These are phyloP conservation scores for Neospermospora avenae DNA, from an alignment of 2,329 filamentous ascomycete genomes.

Conservation along the genomic window DNA sequence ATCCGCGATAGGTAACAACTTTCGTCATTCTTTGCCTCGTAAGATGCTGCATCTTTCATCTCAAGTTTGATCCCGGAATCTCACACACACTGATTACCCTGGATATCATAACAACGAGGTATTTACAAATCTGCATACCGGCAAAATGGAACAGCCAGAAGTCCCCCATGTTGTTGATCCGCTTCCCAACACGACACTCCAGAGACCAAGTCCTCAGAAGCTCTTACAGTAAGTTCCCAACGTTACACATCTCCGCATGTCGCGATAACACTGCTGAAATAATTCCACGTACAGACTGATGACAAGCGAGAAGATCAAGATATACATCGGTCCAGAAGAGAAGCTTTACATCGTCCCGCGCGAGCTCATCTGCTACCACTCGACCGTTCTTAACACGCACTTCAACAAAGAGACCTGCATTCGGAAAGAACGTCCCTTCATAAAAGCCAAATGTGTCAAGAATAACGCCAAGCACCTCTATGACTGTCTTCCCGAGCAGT, in stretches of 20 bases:
- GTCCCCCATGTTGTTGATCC: too few relatives aligned
- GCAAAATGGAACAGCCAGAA: background rate
- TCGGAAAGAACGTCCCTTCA: background rate
- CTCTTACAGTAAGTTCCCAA: background rate
- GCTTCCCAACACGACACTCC: background rate
- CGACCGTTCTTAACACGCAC: background rate
- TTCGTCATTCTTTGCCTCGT: too few relatives aligned
- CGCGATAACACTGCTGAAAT: background rate
- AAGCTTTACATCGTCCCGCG: background rate
- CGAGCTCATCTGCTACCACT: constrained; percentile 1
- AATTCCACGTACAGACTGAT: background rate
- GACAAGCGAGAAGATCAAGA: background rate
- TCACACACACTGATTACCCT: too few relatives aligned
- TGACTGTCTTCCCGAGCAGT: background rate
- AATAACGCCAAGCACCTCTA: background rate
- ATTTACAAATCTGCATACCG: background rate
- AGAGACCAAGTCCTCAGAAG: background rate
- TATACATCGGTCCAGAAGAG: background rate
- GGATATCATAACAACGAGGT: too few relatives aligned
- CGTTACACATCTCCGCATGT: background rate
- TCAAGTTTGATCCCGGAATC: too few relatives aligned
- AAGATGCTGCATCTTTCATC: too few relatives aligned
- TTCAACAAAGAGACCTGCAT: background rate
- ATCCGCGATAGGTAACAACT: too few relatives aligned
- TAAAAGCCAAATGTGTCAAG: background rate